Conservation (phyloP, 2,329 filamentous ascomycete species). For the Aspergillus vadensis region DNA sequence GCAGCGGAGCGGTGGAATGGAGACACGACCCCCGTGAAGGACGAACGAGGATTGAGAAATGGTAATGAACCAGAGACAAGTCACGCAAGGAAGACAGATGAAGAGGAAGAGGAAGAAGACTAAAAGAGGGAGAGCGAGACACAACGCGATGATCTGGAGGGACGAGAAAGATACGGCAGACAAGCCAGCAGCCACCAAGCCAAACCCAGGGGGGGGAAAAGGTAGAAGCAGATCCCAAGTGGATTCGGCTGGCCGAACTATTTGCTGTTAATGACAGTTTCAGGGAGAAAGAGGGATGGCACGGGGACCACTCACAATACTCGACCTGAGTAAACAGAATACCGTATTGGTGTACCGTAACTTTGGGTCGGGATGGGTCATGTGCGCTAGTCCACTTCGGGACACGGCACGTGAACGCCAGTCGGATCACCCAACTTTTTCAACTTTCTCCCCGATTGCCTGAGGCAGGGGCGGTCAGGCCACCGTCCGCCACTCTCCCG, state of each 20-base stretch:
- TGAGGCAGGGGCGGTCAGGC: conserved; percentile 14
- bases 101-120: conserved; percentile 20
- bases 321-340: conserved; percentile 21
- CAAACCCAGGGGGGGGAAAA: neutral
- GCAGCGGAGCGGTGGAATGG: conserved; percentile 11
- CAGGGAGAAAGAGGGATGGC: conserved; percentile 1
- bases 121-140: conserved; percentile 11
- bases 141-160: conserved; percentile 13
- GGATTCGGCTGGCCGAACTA: conserved; percentile 23
- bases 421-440: neutral
- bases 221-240: conserved; percentile 1
- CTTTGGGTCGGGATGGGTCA: conserved; percentile 24
- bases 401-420: conserved; percentile 9
- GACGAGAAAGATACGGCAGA: conserved; percentile 29
- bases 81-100: conserved; percentile 10
- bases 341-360: conserved; percentile 27
- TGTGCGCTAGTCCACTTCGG: conserved; percentile 23
- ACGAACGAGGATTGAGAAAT: conserved; percentile 4
- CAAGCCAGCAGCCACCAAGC: neutral
- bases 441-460: neutral
- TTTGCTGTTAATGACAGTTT: conserved; percentile 20
- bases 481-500: conserved; percentile 16
- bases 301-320: conserved; percentile 7
- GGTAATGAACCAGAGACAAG: conserved; percentile 6
- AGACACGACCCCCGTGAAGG: neutral